Evolutionary conservation across 768 basidiomycete species (phyloP).

Genomic region (Mycena capillaripes): DNA sequence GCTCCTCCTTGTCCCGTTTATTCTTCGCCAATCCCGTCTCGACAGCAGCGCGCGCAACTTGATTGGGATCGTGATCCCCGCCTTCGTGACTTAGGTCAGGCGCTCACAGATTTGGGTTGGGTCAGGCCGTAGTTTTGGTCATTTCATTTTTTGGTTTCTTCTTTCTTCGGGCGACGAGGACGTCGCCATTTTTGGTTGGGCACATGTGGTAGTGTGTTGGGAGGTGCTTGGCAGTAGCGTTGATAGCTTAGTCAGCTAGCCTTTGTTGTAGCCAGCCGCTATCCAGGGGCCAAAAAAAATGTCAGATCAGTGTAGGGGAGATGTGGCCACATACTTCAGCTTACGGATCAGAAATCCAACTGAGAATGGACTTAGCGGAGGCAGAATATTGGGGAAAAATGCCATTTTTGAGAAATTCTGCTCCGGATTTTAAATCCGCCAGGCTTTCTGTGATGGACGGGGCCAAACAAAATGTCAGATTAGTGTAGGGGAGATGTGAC

Average conservation of each 20-base stretch:
- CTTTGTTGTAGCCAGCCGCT: background rate
- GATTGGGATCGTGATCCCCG: slow-evolving; percentile 10
- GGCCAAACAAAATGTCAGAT: no score
- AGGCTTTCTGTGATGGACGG: no score
- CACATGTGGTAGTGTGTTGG: background rate
- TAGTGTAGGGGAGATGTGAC: no score
- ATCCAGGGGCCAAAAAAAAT: no score
- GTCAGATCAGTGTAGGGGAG: no score
- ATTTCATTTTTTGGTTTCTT: background rate
- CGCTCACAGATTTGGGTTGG: slow-evolving; percentile 9
- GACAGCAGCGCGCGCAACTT: background rate
- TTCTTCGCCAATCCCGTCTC: background rate
- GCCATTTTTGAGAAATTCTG: no score
- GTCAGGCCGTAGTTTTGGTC: background rate
- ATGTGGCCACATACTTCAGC: no score
- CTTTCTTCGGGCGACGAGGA: slow-evolving; percentile 3
- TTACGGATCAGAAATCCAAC: no score
- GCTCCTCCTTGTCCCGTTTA: background rate
- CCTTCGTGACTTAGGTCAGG: background rate
- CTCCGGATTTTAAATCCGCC: no score
- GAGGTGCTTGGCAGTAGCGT: background rate
- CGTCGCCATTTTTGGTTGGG: background rate
- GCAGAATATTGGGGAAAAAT: no score
- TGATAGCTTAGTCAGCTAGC: background rate
- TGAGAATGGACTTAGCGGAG: no score